These are phyloP conservation scores for Amanita molliuscula DNA, from an alignment of 768 basidiomycete genomes.

Conservation along the genomic window DNA sequence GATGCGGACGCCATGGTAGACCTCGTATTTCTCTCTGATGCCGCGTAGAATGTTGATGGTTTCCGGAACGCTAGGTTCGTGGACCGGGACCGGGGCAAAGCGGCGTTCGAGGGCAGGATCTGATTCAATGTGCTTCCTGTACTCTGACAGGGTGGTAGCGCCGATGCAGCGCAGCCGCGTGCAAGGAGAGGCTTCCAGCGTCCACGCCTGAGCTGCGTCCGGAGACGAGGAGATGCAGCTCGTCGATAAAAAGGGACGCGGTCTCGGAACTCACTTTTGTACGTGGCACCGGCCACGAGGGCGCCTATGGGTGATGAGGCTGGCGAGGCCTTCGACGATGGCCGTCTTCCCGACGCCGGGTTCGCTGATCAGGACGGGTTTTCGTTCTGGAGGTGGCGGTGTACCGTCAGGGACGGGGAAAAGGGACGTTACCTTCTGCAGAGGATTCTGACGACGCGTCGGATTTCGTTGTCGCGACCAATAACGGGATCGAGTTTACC, in stretches of 20 bases:
- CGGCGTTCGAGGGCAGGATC: constrained; percentile 86
- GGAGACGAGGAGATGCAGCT: constrained; percentile 90
- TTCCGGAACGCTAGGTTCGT: constrained; percentile 82
- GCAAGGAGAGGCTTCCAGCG: constrained; percentile 89
- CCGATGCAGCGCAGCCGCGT: constrained; percentile 71
- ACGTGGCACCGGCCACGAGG: constrained; percentile 86
- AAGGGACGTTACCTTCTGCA: constrained; percentile 45
- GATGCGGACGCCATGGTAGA: constrained; percentile 86
- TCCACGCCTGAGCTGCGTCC: constrained; percentile 87
- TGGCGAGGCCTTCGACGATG: constrained; percentile 86
- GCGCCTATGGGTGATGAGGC: constrained; percentile 81
- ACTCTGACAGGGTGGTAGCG: constrained; percentile 88
- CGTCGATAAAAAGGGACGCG: constrained; percentile 93
- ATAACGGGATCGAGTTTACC: constrained; percentile 96
- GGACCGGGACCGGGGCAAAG: constrained; percentile 89
- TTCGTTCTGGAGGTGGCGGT: constrained; percentile 53
- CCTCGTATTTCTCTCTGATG: constrained; percentile 89
- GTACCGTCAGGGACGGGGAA: neutral
- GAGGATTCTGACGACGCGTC: constrained; percentile 72
- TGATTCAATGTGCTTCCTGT: constrained; percentile 87
- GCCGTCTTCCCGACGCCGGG: constrained; percentile 95
- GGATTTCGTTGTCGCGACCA: constrained; percentile 87
- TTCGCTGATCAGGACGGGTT: constrained; percentile 94
- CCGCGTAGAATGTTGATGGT: constrained; percentile 92
- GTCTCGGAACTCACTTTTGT: constrained; percentile 95